A percentile compares a stretch with the other conserved stretches of the same genome.
These are phyloP conservation scores for Heritiera fomes DNA, from an alignment of 345 rosid genomes.

Conservation along the genomic window DNA sequence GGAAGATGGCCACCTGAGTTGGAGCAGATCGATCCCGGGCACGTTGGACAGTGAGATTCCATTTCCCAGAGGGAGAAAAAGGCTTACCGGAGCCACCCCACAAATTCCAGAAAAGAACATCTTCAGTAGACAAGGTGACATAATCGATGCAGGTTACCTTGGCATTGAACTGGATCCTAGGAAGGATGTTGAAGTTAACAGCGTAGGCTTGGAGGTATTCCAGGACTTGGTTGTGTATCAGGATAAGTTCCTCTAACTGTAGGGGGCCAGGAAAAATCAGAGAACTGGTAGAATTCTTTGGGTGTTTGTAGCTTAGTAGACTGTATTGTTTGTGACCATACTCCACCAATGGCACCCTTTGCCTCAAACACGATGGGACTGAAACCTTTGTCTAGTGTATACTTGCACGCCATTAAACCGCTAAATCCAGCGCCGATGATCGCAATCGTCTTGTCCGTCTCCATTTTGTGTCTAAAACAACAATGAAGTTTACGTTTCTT, in stretches of 20 bases:
- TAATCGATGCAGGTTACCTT: conserved; percentile 34
- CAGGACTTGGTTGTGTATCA: conserved; percentile 35
- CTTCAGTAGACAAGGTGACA: conserved; percentile 10
- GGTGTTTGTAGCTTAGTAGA: conserved; percentile 49
- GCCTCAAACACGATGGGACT: conserved; percentile 37
- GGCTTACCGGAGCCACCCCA: conserved; percentile 39
- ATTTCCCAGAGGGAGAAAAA: conserved; percentile 33
- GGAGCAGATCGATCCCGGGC: conserved; percentile 9
- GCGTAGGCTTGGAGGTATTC: conserved; percentile 39
- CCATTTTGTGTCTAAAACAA: conserved; percentile 7
- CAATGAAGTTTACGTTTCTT: not conserved
- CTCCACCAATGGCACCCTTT: conserved; percentile 30
- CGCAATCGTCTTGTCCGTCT: conserved; percentile 28
- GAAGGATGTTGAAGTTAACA: conserved; percentile 30
- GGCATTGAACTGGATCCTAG: conserved; percentile 33
- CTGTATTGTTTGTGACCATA: conserved; percentile 36
- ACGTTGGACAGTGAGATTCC: conserved; percentile 34
- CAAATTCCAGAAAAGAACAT: conserved; percentile 26
- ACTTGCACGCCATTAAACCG: conserved; percentile 45
- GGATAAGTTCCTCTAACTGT: conserved; percentile 30
- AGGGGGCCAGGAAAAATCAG: conserved; percentile 46
- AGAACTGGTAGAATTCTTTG: conserved; percentile 39
- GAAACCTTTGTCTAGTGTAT: conserved; percentile 35
- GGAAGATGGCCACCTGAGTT: conserved; percentile 25
- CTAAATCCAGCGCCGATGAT: conserved; percentile 50